Base-by-base conservation (phyloP, 163 green algal species). In the Chlorella variabilis region DNA sequence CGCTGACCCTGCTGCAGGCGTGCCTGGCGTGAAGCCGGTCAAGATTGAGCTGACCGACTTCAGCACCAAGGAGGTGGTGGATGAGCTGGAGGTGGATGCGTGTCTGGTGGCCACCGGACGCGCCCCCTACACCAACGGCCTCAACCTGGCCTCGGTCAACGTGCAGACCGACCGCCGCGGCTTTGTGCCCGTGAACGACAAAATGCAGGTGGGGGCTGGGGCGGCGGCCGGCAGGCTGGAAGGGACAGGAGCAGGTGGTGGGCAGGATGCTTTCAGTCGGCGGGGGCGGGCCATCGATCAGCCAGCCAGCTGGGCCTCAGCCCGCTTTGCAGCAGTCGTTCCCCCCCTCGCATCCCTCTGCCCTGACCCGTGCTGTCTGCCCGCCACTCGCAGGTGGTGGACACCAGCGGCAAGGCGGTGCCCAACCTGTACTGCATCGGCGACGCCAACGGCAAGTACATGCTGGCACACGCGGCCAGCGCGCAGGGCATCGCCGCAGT, bases 371-470 rank as follows among this genome's bases (percentile, higher is more conserved):
- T n/a, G n/a, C n/a, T n/a, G n/a, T n/a, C n/a, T n/a, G n/a, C n/a
- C n/a, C n/a, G n/a, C n/a, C 70, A 2, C 1, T 1, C 38, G 21
- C 68, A 86, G 83, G 96, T 98, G 38, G 83, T 98, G 42, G 96
- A 97, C 88, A 95, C 88, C 75, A 80, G 88, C 63, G 94, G 95
- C 83, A 94, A 96, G 83, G 75, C 87, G 29, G 86, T 99, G 71
- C 90, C 90, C 11, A 63, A 94, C 81, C 89, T 99, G 82, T 99
- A 94, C 87, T 99, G 96, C 94, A 99, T 99, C 75, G 97, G 97
- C 34, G 97, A 99, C 84, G 97, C 96, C 84, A 99, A 99, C 85
- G 96, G 88, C 82, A 97, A 98, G 90, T 97, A 98, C 91, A 99
- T 99, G 97, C 91, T 99, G 36, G 97, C 97, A 51, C 97, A 99